phyloP scores from a whole-genome alignment of 768 basidiomycete genomes.

The Mycena pura region DNA sequence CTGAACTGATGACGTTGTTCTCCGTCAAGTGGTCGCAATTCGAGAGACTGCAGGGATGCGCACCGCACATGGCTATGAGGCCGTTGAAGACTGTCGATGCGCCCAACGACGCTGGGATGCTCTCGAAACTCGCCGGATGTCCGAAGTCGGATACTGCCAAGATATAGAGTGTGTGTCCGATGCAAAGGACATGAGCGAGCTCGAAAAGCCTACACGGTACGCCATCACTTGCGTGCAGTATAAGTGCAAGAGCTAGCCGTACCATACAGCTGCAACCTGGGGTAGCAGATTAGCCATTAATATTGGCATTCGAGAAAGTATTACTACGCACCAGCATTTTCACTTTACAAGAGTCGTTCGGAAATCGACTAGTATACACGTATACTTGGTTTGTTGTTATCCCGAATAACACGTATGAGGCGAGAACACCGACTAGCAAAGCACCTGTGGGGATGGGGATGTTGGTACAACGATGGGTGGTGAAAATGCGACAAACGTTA shows the following conservation, averaged over 20 bases:
- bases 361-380: conserved; percentile 9
- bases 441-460: conserved; percentile 4
- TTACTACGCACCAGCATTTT: conserved; percentile 11
- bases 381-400: conserved; percentile 10
- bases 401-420: conserved; percentile 16
- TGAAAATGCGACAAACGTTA: too few species aligned
- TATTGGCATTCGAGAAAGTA: too few species aligned
- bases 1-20: conserved; percentile 6
- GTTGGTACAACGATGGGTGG: too few species aligned
- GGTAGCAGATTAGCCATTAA: neutral
- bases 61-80: conserved; percentile 13
- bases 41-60: neutral
- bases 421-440: conserved; percentile 15
- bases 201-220: conserved; percentile 11
- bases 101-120: neutral
- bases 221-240: neutral
- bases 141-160: neutral
- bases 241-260: neutral
- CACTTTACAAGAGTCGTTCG: conserved; percentile 8
- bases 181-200: conserved; percentile 19
- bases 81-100: conserved; percentile 15
- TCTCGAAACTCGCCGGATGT: conserved; percentile 11
- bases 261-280: conserved; percentile 20
- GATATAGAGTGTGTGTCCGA: conserved; percentile 14
- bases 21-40: neutral